These are phyloP conservation scores for Mortierella sp. DNA, from an alignment of 371 early-diverging fungal genomes.

Conservation along the genomic window DNA sequence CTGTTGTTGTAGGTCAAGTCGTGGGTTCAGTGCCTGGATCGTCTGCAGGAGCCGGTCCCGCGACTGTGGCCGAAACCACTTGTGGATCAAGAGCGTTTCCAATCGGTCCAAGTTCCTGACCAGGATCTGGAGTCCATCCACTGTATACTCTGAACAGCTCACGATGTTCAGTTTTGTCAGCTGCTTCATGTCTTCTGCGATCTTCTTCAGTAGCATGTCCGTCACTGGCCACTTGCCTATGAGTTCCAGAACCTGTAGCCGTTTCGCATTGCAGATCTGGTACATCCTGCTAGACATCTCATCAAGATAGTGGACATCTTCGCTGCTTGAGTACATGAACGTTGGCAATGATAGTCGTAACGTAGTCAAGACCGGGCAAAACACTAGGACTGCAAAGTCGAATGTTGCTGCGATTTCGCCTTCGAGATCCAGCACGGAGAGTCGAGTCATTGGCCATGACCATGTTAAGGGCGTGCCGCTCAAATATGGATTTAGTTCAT, in stretches of 20 bases:
- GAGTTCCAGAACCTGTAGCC: constrained; percentile 38
- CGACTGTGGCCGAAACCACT: constrained; percentile 14
- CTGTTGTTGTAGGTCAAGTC: constrained; percentile 3
- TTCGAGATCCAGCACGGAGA: constrained; percentile 33
- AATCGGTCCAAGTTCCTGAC: constrained; percentile 4
- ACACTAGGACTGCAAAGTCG: constrained; percentile 22
- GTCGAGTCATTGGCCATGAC: constrained; percentile 31
- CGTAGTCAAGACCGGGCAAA: constrained; percentile 31
- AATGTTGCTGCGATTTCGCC: constrained; percentile 42
- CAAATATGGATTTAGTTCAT: not conserved
- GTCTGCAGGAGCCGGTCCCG: constrained; percentile 4
- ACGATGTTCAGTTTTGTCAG: constrained; percentile 30
- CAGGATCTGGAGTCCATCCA: constrained; percentile 15
- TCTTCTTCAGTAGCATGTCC: constrained; percentile 17
- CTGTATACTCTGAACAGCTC: constrained; percentile 19
- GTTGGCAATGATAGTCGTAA: constrained; percentile 31
- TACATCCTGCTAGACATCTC: constrained; percentile 21
- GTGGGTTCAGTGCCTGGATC: constrained; percentile 10
- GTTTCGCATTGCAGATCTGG: constrained; percentile 24
- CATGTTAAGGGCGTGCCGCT: constrained; percentile 18
- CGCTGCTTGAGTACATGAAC: constrained; percentile 41
- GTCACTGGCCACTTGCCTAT: constrained; percentile 49
- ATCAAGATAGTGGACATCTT: constrained; percentile 21
- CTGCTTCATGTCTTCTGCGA: constrained; percentile 18
- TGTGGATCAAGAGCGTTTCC: constrained; percentile 24